These are phyloP conservation scores for Kodamaea suecica DNA, from an alignment of 1,139 yeast genomes.

Conservation along the genomic window DNA sequence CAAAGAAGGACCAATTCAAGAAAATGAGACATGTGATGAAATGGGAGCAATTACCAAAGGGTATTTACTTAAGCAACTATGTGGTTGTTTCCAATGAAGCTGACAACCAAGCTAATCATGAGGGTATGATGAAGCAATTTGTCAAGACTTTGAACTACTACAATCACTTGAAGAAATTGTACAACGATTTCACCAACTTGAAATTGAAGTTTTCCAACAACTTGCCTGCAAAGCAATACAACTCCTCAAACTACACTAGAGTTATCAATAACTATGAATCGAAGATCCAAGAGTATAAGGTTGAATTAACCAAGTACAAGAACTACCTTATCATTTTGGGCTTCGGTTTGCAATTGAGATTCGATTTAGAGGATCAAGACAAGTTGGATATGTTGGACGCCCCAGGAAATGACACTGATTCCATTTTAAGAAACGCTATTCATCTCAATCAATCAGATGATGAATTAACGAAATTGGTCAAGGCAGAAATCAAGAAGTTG, in stretches of 20 bases:
- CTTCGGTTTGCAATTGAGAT: conserved; percentile 46
- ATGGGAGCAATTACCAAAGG: conserved; percentile 44
- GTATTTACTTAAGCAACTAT: conserved; percentile 41
- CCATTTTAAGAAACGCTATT: conserved; percentile 3
- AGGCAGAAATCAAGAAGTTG: conserved; percentile 36
- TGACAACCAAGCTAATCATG: conserved; percentile 29
- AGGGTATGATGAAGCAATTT: conserved; percentile 48
- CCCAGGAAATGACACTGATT: conserved; percentile 13
- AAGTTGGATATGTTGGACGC: conserved; percentile 14
- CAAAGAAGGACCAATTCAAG: conserved; percentile 32
- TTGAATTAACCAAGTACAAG: conserved; percentile 45
- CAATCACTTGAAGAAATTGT: conserved; percentile 38
- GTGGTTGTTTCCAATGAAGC: conserved; percentile 21
- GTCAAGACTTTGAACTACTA: conserved; percentile 44
- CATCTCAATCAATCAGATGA: conserved; percentile 19
- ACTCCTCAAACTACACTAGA: conserved; percentile 34
- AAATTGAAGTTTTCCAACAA: conserved; percentile 31
- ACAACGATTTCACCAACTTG: conserved; percentile 33
- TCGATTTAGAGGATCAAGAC: conserved; percentile 40
- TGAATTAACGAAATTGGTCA: conserved; percentile 36
- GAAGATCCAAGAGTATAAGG: conserved; percentile 41
- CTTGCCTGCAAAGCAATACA: conserved; percentile 27
- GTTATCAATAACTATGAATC: conserved; percentile 39
- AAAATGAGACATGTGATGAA: conserved; percentile 33
- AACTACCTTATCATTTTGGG: conserved; percentile 46